phyloP scores from a whole-genome alignment of 2,329 filamentous ascomycete genomes.

The Colletotrichum liriopes region DNA sequence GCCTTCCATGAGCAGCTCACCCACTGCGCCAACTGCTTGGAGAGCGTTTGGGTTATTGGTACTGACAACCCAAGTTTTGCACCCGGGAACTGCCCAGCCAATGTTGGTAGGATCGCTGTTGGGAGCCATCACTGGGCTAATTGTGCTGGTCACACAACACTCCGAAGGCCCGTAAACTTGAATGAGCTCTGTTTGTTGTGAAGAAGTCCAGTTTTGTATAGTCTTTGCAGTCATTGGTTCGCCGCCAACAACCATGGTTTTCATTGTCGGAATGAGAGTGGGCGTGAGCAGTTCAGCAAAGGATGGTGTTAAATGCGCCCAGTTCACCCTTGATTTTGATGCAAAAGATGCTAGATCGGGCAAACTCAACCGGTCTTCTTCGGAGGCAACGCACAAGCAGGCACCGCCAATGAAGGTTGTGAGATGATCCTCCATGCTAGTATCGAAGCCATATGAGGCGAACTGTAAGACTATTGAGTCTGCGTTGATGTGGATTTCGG shows the following conservation, averaged over 20 bases:
- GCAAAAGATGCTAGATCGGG: slow-evolving; percentile 49
- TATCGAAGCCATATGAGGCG: slow-evolving; percentile 68
- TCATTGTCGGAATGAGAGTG: slow-evolving; percentile 60
- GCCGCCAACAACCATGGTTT: slow-evolving; percentile 64
- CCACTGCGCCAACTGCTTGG: slow-evolving; percentile 37
- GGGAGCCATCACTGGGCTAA: slow-evolving; percentile 53
- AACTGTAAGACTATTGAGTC: slow-evolving; percentile 55
- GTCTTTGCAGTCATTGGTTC: slow-evolving; percentile 68
- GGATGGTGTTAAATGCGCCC: slow-evolving; percentile 66
- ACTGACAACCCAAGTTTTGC: slow-evolving; percentile 42
- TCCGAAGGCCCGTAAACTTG: slow-evolving; percentile 70
- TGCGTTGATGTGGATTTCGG: not conserved
- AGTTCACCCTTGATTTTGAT: slow-evolving; percentile 54
- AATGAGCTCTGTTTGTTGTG: slow-evolving; percentile 53
- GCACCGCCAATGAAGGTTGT: slow-evolving; percentile 70
- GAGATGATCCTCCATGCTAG: slow-evolving; percentile 66
- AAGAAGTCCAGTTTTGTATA: slow-evolving; percentile 63
- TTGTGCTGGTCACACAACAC: slow-evolving; percentile 57
- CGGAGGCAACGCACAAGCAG: slow-evolving; percentile 71
- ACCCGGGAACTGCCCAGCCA: slow-evolving; percentile 47
- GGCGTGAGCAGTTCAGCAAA: slow-evolving; percentile 62
- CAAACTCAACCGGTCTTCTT: slow-evolving; percentile 60
- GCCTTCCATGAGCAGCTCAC: slow-evolving; percentile 46
- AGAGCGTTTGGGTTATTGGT: slow-evolving; percentile 29
- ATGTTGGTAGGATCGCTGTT: slow-evolving; percentile 55